Evolutionary conservation across 441 rosid species (phyloP).

Genomic region (Brassica balearica): DNA sequence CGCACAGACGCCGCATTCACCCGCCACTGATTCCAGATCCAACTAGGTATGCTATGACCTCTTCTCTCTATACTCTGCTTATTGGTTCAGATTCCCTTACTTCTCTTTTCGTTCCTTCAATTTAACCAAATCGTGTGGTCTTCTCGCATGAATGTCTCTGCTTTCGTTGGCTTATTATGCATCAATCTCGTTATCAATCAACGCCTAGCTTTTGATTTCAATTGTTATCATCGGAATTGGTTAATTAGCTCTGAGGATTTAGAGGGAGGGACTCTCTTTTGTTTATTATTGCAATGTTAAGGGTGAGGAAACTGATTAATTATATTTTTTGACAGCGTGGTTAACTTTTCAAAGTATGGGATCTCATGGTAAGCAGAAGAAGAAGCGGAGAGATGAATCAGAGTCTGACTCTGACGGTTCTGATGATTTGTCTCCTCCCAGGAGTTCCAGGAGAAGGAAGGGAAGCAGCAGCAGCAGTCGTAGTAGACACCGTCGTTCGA

Average conservation of each 20-base stretch:
- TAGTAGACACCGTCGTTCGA: slow-evolving; percentile 38
- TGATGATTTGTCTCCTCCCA: slow-evolving; percentile 28
- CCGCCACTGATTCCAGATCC: background rate
- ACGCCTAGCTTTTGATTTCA: background rate
- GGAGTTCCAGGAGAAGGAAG: slow-evolving; percentile 43
- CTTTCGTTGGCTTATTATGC: background rate
- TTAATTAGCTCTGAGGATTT: background rate
- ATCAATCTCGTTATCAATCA: background rate
- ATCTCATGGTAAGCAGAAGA: slow-evolving; percentile 42
- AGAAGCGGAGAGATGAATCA: slow-evolving; percentile 47
- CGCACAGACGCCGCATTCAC: background rate
- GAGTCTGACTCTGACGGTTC: slow-evolving; percentile 41
- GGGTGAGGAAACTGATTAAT: background rate
- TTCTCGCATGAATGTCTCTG: background rate
- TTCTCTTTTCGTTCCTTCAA: background rate
- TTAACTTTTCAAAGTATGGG: slow-evolving; percentile 16
- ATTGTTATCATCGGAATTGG: background rate
- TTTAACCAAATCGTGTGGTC: background rate
- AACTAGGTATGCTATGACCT: slow-evolving; percentile 3
- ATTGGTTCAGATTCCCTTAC: slow-evolving; percentile 4
- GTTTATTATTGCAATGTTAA: background rate
- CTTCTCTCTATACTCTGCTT: background rate
- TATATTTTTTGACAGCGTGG: slow-evolving; percentile 16
- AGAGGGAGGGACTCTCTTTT: slow-evolving; percentile 9
- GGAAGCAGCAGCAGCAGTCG: slow-evolving; percentile 34